Percentiles rank a stretch among this genome's conserved stretches.
Evolutionary conservation across 2,329 filamentous ascomycete genomes (phyloP).

Genomic region (Neophaeococcomyces aloes): DNA sequence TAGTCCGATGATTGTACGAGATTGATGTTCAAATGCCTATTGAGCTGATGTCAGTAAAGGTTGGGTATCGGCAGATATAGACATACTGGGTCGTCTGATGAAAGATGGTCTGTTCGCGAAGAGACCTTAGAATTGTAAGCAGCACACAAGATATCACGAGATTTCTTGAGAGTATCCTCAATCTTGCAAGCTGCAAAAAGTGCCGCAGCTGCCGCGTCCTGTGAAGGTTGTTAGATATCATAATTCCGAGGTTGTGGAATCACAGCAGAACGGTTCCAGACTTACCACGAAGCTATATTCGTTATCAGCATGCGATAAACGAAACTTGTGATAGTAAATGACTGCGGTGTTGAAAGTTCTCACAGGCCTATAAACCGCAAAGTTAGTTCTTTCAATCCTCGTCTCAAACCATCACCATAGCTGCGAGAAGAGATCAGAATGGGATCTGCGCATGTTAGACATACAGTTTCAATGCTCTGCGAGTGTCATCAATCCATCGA

Average conservation of each 20-base stretch:
- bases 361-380: slow-evolving; percentile 52
- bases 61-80: neutral
- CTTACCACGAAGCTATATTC: slow-evolving; percentile 64
- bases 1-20: slow-evolving; percentile 74
- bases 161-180: slow-evolving; percentile 96
- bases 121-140: slow-evolving; percentile 72
- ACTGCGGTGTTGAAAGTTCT: slow-evolving; percentile 87
- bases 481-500: slow-evolving; percentile 75
- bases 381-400: slow-evolving; percentile 2
- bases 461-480: slow-evolving; percentile 67
- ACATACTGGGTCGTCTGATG: slow-evolving; percentile 70
- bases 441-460: slow-evolving; percentile 25
- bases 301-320: slow-evolving; percentile 69
- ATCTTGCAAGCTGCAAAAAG: slow-evolving; percentile 93
- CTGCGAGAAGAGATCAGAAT: slow-evolving; percentile 7
- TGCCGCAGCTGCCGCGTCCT: slow-evolving; percentile 78
- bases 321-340: slow-evolving; percentile 88
- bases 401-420: slow-evolving; percentile 2
- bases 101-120: slow-evolving; percentile 52
- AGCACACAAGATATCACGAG: slow-evolving; percentile 79
- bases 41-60: neutral
- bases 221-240: slow-evolving; percentile 12
- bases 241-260: slow-evolving; percentile 6
- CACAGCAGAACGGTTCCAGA: slow-evolving; percentile 10
- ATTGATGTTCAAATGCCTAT: slow-evolving; percentile 70